Conservation (phyloP, 176 grass and related monocot species). For the Tuctoria greenei region DNA sequence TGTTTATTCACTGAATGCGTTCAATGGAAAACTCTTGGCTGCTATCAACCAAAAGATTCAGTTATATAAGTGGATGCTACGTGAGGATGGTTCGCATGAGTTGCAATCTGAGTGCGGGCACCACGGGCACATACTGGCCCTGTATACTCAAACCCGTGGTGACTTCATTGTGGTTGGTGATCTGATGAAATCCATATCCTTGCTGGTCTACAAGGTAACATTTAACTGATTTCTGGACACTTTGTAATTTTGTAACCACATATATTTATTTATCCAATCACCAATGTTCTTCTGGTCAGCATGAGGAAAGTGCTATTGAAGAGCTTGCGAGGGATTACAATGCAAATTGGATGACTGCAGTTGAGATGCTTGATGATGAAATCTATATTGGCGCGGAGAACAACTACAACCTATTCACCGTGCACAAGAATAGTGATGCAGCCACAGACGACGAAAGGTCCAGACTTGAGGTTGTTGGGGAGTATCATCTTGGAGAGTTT, state of each 20-base stretch:
- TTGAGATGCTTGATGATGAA: constrained; percentile 94
- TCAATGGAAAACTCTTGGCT: constrained; percentile 91
- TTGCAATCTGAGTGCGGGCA: constrained; percentile 91
- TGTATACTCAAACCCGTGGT: constrained; percentile 90
- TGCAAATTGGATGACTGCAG: constrained; percentile 92
- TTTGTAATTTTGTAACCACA: not conserved
- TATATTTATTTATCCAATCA: not conserved
- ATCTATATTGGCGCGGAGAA: constrained; percentile 92
- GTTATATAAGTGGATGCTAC: constrained; percentile 71
- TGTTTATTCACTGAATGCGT: constrained; percentile 85
- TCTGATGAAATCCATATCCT: constrained; percentile 90
- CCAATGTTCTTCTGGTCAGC: constrained; percentile 37
- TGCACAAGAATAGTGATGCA: constrained; percentile 95
- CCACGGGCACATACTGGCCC: constrained; percentile 82
- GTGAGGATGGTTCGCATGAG: constrained; percentile 74
- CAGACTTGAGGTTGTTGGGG: constrained; percentile 77
- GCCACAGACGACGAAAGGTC: constrained; percentile 87
- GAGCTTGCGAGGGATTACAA: constrained; percentile 84
- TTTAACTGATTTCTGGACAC: not conserved
- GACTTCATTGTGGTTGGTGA: constrained; percentile 98
- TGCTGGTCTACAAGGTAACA: constrained; percentile 86
- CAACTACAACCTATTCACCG: constrained; percentile 77
- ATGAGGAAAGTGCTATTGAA: constrained; percentile 86
- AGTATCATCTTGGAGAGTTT: constrained; percentile 93
- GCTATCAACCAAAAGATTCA: constrained; percentile 98